Conservation (phyloP, 1,284 basidiomycete species). For the Ustilago shanxiensis region DNA sequence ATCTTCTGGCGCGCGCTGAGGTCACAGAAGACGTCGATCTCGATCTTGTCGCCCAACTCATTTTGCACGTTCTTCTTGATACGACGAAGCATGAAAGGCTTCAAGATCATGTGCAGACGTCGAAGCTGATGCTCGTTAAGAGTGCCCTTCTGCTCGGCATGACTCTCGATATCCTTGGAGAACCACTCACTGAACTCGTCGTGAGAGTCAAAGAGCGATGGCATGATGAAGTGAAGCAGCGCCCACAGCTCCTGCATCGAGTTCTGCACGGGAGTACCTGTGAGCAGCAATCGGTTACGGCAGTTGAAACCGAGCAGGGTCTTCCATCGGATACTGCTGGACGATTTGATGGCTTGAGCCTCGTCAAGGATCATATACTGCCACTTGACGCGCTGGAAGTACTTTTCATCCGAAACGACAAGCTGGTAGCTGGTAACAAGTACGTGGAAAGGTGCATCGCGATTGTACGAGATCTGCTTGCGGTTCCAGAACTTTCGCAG, state of each 20-base stretch:
- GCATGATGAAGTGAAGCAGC: slow-evolving; percentile 99
- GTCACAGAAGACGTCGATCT: slow-evolving; percentile 95
- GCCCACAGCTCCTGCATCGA: slow-evolving; percentile 99
- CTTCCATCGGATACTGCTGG: slow-evolving; percentile 97
- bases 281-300: slow-evolving; percentile 92
- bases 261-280: slow-evolving; percentile 99
- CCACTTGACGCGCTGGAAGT: slow-evolving; percentile 98
- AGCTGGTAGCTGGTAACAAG: slow-evolving; percentile 97
- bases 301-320: slow-evolving; percentile 95
- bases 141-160: slow-evolving; percentile 81
- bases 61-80: slow-evolving; percentile 99
- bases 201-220: slow-evolving; percentile 97
- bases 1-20: slow-evolving; percentile 91
- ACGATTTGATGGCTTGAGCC: slow-evolving; percentile 99
- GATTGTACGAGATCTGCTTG: slow-evolving; percentile 94
- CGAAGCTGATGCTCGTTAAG: slow-evolving; percentile 96
- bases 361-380: slow-evolving; percentile 99
- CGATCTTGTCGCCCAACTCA: slow-evolving; percentile 99
- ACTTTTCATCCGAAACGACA: slow-evolving; percentile 97
- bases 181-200: slow-evolving; percentile 99
- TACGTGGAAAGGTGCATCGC: slow-evolving; percentile 96
- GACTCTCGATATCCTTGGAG: slow-evolving; percentile 97
- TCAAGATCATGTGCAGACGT: slow-evolving; percentile 97
- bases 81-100: slow-evolving; percentile 98
- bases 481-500: slow-evolving; percentile 98